Conservation (phyloP, 306 rosid genomes). For the Oemleria cerasiformis region DNA sequence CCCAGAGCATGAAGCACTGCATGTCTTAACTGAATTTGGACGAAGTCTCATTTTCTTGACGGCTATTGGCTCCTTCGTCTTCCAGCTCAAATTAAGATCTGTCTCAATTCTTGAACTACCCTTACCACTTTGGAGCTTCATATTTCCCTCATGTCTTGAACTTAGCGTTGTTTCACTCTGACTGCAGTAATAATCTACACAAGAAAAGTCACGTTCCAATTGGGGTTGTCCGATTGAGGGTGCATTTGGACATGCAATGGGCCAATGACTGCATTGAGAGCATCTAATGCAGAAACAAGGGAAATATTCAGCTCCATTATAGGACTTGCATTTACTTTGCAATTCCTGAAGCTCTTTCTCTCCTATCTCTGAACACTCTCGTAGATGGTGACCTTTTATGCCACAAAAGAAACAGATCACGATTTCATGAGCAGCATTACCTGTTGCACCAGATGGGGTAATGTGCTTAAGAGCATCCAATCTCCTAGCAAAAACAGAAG, state of each 20-base stretch:
- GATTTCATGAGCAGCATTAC: slow-evolving; percentile 29
- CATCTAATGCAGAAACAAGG: slow-evolving; percentile 57
- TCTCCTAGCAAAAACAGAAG: slow-evolving; percentile 65
- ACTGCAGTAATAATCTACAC: slow-evolving; percentile 20
- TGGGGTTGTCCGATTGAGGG: slow-evolving; percentile 35
- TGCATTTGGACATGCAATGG: slow-evolving; percentile 53
- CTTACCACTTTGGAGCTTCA: slow-evolving; percentile 25
- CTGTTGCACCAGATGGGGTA: slow-evolving; percentile 28
- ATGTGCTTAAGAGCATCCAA: slow-evolving; percentile 61
- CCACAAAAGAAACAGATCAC: slow-evolving; percentile 70
- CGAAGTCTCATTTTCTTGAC: slow-evolving; percentile 25
- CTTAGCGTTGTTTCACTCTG: slow-evolving; percentile 25
- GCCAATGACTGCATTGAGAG: slow-evolving; percentile 62
- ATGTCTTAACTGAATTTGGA: slow-evolving; percentile 33
- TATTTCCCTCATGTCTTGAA: slow-evolving; percentile 30
- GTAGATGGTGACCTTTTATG: slow-evolving; percentile 56
- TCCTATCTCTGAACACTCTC: slow-evolving; percentile 43
- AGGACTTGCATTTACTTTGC: slow-evolving; percentile 37
- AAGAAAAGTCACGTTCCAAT: slow-evolving; percentile 25
- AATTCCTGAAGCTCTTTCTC: slow-evolving; percentile 54
- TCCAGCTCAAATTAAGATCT: slow-evolving; percentile 35
- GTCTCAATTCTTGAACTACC: slow-evolving; percentile 23
- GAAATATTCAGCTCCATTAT: slow-evolving; percentile 32
- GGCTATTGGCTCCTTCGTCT: slow-evolving; percentile 23
- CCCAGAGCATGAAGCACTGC: slow-evolving; percentile 29